Conservation (phyloP, 768 basidiomycete genomes). For the Leccinum imitatum region DNA sequence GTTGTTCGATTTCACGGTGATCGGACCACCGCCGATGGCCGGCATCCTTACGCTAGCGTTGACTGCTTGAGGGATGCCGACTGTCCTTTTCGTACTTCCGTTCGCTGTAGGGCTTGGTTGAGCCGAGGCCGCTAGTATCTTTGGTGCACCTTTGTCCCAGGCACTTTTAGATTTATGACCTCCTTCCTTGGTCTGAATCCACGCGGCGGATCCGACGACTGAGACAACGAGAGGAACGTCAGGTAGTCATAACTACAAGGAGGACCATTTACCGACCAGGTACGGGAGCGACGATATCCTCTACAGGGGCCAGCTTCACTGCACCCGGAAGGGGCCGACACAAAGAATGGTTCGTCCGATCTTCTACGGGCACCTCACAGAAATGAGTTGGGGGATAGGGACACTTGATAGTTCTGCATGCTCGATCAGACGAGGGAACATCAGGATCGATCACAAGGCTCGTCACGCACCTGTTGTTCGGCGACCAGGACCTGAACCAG, state of each 20-base stretch:
- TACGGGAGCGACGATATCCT: conserved; percentile 24
- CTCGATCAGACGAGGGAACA: neutral
- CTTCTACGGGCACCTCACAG: conserved; percentile 41
- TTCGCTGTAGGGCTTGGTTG: conserved; percentile 20
- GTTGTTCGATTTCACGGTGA: conserved; percentile 28
- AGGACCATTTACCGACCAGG: conserved; percentile 30
- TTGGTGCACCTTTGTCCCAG: conserved; percentile 22
- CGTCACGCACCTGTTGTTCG: conserved; percentile 20
- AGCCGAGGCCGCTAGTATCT: conserved; percentile 3
- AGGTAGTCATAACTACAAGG: conserved; percentile 1
- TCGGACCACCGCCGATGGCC: conserved; percentile 29
- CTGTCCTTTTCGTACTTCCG: conserved; percentile 21
- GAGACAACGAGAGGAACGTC: neutral
- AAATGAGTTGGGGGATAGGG: conserved; percentile 42
- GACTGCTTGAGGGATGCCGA: conserved; percentile 5
- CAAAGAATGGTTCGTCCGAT: conserved; percentile 37
- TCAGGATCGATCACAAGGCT: neutral
- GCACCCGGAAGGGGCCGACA: conserved; percentile 45
- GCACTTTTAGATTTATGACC: conserved; percentile 11
- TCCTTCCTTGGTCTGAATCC: conserved; percentile 22
- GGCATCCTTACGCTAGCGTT: conserved; percentile 14
- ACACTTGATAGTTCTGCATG: conserved; percentile 29
- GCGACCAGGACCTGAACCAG: conserved; percentile 39
- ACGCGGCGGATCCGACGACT: conserved; percentile 32
- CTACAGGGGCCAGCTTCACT: conserved; percentile 26